phyloP scores from a whole-genome alignment of 192 early-diverging fungal species.

The Rhizoclosmatium globosum region DNA sequence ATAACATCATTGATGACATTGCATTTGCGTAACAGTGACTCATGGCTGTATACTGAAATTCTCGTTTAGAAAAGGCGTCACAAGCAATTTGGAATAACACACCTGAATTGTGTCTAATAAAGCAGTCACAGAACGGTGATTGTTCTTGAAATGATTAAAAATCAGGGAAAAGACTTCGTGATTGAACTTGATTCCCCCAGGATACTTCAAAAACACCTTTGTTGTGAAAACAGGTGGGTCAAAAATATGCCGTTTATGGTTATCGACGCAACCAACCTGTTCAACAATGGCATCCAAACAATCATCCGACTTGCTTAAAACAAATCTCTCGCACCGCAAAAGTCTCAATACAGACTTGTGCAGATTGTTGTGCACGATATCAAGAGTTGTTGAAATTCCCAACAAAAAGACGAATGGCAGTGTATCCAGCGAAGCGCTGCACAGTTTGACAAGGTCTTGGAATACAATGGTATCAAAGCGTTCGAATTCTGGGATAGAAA shows the following conservation, averaged over 20 bases:
- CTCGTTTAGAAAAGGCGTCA: background rate
- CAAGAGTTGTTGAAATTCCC: slow-evolving; percentile 87
- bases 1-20: background rate
- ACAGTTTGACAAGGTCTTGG: slow-evolving; percentile 78
- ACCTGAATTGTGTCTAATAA: slow-evolving; percentile 20
- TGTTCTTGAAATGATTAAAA: slow-evolving; percentile 16
- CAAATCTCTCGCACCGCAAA: slow-evolving; percentile 82
- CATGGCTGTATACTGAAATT: background rate
- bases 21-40: slow-evolving; percentile 16
- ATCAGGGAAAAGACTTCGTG: slow-evolving; percentile 12
- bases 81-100: background rate
- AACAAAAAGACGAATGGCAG: slow-evolving; percentile 84
- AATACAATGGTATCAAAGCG: slow-evolving; percentile 76
- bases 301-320: slow-evolving; percentile 76
- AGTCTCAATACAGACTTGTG: slow-evolving; percentile 74
- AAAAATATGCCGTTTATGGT: background rate
- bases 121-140: slow-evolving; percentile 35
- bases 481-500: slow-evolving; percentile 90
- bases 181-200: slow-evolving; percentile 13
- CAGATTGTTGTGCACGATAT: slow-evolving; percentile 81
- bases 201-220: slow-evolving; percentile 8
- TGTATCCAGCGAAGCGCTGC: slow-evolving; percentile 71
- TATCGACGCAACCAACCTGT: slow-evolving; percentile 45
- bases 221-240: background rate
- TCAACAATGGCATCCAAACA: slow-evolving; percentile 75